Evolutionary conservation across 805 yeast species (phyloP).

Genomic region (Sugiyamaella valdiviana): DNA sequence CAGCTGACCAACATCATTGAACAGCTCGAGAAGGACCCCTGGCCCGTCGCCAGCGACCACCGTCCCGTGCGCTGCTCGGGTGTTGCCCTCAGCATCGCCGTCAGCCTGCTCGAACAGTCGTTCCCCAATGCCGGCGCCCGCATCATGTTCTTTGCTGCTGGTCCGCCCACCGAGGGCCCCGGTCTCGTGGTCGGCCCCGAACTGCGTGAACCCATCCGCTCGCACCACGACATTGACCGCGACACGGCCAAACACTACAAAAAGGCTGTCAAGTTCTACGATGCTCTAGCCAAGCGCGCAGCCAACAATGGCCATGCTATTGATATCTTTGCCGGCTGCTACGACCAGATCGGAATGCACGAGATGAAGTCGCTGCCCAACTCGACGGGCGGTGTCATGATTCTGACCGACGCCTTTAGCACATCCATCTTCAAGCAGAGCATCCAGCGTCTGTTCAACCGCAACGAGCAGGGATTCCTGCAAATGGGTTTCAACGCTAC

Average conservation of each 20-base stretch:
- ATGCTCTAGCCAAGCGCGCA: conserved; percentile 63
- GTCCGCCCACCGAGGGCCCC: conserved; percentile 92
- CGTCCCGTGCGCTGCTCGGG: conserved; percentile 92
- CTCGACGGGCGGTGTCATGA: conserved; percentile 82
- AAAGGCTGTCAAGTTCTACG: conserved; percentile 78
- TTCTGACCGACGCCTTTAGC: conserved; percentile 86
- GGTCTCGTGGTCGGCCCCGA: conserved; percentile 90
- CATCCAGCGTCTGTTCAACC: conserved; percentile 76
- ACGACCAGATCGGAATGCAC: conserved; percentile 91
- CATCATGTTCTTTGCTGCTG: conserved; percentile 84
- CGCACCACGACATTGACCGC: conserved; percentile 93
- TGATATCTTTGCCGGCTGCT: conserved; percentile 90
- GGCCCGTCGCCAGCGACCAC: conserved; percentile 80
- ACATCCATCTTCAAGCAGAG: conserved; percentile 92
- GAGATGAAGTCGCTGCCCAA: conserved; percentile 86
- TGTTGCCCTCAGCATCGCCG: conserved; percentile 80
- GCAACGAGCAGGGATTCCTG: conserved; percentile 81
- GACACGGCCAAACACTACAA: conserved; percentile 85
- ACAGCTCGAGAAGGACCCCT: conserved; percentile 69
- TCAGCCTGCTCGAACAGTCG: conserved; percentile 72
- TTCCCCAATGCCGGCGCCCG: conserved; percentile 76
- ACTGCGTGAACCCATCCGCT: conserved; percentile 91
- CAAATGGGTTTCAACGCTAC: conserved; percentile 87
- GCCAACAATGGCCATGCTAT: conserved; percentile 71
- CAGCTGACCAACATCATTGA: conserved; percentile 76